phyloP scores from a whole-genome alignment of 768 basidiomycete genomes.

The Phylloporus sp. region DNA sequence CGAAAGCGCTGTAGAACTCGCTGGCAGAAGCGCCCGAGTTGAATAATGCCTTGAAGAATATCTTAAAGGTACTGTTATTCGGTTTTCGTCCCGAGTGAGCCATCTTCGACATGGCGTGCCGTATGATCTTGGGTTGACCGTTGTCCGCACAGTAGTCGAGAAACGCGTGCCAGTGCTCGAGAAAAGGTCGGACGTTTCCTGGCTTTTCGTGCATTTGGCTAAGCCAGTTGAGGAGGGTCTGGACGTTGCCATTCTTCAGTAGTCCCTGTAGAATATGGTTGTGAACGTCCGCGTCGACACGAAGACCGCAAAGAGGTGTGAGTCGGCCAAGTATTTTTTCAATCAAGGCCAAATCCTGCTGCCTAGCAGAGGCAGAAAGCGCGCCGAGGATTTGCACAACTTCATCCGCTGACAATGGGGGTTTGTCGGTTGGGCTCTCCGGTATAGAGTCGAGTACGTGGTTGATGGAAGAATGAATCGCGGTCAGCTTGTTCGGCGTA shows the following conservation, averaged over 20 bases:
- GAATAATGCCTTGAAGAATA: constrained; percentile 44
- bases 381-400: constrained; percentile 38
- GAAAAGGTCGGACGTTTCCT: constrained; percentile 41
- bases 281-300: constrained; percentile 44
- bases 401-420: constrained; percentile 21
- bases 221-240: constrained; percentile 48
- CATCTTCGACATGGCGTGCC: constrained; percentile 34
- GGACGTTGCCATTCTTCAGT: constrained; percentile 39
- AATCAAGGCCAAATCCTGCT: constrained; percentile 50
- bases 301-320: constrained; percentile 41
- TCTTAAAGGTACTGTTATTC: constrained; percentile 42
- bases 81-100: constrained; percentile 38
- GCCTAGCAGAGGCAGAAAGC: constrained; percentile 48
- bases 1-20: constrained; percentile 39
- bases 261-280: constrained; percentile 46
- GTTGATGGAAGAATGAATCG: constrained; percentile 21
- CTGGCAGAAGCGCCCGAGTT: constrained; percentile 27
- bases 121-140: constrained; percentile 25
- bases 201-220: constrained; percentile 47
- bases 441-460: constrained; percentile 21
- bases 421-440: constrained; percentile 2
- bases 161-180: constrained; percentile 52
- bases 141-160: constrained; percentile 36
- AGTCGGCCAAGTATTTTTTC: constrained; percentile 49
- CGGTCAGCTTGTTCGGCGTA: constrained; percentile 16